Evolutionary conservation across 768 basidiomycete genomes (phyloP).

Genomic region (Pisolithus microcarpus): DNA sequence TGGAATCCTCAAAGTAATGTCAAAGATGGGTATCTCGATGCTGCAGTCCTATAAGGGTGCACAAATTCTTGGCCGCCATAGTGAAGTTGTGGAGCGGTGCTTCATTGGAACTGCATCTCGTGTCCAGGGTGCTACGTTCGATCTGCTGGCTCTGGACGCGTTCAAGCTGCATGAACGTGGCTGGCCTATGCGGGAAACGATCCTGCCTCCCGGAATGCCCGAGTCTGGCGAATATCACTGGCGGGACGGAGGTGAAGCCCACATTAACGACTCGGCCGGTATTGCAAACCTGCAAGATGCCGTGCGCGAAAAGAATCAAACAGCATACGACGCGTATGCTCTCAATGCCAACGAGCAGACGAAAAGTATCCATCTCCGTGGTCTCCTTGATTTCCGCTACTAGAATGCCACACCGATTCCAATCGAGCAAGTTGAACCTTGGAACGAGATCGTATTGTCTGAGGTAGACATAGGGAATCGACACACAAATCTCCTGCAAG

Average conservation of each 20-base stretch:
- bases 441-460: constrained; percentile 87
- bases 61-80: constrained; percentile 92
- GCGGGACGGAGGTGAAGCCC: constrained; percentile 95
- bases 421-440: constrained; percentile 97
- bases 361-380: constrained; percentile 81
- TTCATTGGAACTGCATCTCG: constrained; percentile 93
- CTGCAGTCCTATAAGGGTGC: constrained; percentile 98
- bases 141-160: constrained; percentile 94
- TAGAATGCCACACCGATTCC: constrained; percentile 81
- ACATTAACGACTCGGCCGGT: constrained; percentile 93
- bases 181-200: constrained; percentile 87
- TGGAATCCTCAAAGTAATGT: constrained; percentile 98
- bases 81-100: constrained; percentile 85
- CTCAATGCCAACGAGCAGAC: constrained; percentile 85
- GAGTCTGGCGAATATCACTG: constrained; percentile 98
- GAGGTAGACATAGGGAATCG: constrained; percentile 5
- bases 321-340: constrained; percentile 86
- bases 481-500: not conserved
- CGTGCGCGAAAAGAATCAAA: constrained; percentile 92
- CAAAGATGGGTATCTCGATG: constrained; percentile 98
- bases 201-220: constrained; percentile 89
- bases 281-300: constrained; percentile 96
- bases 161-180: constrained; percentile 97
- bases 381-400: constrained; percentile 89
- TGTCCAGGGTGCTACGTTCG: constrained; percentile 94